Evolutionary conservation across 1,284 basidiomycete species (phyloP).

Genomic region (Trametes pubescens): DNA sequence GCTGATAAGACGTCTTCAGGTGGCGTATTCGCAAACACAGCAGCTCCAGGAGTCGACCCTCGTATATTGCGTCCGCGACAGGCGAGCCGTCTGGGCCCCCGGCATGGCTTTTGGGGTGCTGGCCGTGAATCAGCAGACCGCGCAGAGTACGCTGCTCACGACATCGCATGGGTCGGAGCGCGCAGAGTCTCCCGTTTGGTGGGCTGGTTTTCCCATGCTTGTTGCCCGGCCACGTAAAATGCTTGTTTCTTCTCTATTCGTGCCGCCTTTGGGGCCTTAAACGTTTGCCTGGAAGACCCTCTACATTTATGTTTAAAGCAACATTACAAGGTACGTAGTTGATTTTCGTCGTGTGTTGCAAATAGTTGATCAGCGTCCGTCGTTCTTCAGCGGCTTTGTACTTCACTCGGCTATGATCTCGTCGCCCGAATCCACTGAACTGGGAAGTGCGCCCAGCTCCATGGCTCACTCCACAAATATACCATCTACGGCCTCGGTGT

Average conservation of each 20-base stretch:
- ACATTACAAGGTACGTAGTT: neutral
- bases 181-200: conserved; percentile 14
- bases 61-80: conserved; percentile 12
- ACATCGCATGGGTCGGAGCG: neutral
- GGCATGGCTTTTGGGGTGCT: conserved; percentile 18
- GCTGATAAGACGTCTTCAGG: conserved; percentile 1
- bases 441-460: neutral
- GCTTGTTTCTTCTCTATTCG: conserved; percentile 1
- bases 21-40: neutral
- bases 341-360: neutral
- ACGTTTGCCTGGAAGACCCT: neutral
- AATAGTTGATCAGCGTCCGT: neutral
- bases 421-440: neutral
- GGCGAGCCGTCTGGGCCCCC: conserved; percentile 11
- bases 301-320: neutral
- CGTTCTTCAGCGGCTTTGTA: neutral
- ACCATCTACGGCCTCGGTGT: conserved; percentile 1
- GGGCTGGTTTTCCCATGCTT: conserved; percentile 5
- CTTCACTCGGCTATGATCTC: neutral
- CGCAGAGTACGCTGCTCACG: neutral
- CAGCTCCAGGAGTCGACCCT: neutral
- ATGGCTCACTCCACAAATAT: neutral
- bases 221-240: conserved; percentile 5
- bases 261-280: neutral
- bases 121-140: conserved; percentile 13